Evolutionary conservation across 108 stramenopile genomes (phyloP).

Genomic region (Fragilaria crotonensis): DNA sequence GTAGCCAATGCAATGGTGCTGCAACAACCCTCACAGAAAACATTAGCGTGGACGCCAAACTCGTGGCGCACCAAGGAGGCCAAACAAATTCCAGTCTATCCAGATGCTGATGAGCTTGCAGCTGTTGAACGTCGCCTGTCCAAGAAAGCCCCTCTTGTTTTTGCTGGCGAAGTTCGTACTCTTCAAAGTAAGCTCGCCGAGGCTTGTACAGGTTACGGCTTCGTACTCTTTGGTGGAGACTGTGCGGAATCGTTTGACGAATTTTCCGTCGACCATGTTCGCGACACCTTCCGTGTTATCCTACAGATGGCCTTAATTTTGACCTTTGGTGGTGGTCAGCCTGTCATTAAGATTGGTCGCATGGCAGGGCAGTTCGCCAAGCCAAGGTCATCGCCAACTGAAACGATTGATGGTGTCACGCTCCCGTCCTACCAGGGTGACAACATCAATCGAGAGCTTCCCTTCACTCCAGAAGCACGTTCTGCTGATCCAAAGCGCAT

Average conservation of each 20-base stretch:
- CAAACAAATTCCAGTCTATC: neutral
- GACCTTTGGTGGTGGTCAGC: constrained; percentile 41
- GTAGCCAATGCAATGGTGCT: no score
- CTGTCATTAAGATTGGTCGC: constrained; percentile 43
- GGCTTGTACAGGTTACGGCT: constrained; percentile 36
- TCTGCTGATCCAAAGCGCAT: constrained; percentile 72
- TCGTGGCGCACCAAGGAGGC: neutral
- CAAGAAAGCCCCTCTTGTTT: neutral
- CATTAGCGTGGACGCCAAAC: constrained; percentile 2
- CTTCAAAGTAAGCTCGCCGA: constrained; percentile 26
- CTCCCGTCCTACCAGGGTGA: no score
- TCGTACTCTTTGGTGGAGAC: constrained; percentile 63
- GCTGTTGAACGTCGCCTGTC: neutral
- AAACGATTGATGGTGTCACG: no score
- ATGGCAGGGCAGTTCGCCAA: no score
- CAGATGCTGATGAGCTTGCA: neutral
- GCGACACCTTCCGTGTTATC: constrained; percentile 27
- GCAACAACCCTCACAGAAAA: no score
- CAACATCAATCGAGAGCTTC: no score
- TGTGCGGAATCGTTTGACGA: constrained; percentile 42
- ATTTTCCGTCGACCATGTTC: constrained; percentile 21
- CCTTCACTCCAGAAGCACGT: constrained; percentile 87
- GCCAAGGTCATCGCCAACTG: no score
- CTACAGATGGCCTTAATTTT: constrained; percentile 37
- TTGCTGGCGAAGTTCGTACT: constrained; percentile 9